Evolutionary conservation across 768 basidiomycete genomes (phyloP), one percentile per base, ranked within the genome.

Genomic region (Russula compacta): DNA sequence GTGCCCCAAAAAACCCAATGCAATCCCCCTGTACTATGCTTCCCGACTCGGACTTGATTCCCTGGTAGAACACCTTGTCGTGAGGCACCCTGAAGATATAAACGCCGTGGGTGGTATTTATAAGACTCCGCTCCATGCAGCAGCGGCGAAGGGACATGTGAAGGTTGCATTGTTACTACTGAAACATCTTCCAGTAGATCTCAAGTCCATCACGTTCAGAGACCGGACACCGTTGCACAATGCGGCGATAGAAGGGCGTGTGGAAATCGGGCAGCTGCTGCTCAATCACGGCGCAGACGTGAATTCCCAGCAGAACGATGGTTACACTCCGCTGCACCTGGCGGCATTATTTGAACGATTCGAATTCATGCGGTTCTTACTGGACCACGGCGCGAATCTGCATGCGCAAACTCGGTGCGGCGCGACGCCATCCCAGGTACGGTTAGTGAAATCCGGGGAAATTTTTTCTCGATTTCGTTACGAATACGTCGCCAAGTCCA

Each of bases 401-500:
- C 6, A 19, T 36, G 17, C 10, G 0, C 17, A 0, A 17, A 2
- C 6, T 5, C 1, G 0, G 9, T 0, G 0, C 10, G 33, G 33
- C 10, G 0, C 0, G 0, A 50, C 33, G 2, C 9, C 49, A 6
- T 29, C 24, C 24, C 24, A 29, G 1, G 3, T 29, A 3, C 24
- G 24, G 24, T 29, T 3, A 29, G 24, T 1, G 24, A 1, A 29
- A 29, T 1, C 24, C 1, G 3, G 24, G 24, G 24, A 29, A 29
- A 29, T 1, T 2, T 1, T 29, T 29, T 29, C 24, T 29, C 24
- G 24, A 29, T 29, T 29, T 29, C 24, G 1, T 29, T 29, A 1
- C 24, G 24, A 29, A 29, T 29, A 3, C 24, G 24, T 29, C 24
- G 24, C 24, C 24, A 29, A 29, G 24, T 29, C 24, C 24, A 29